These are phyloP conservation scores for Penicillium atrosanguineum DNA, from an alignment of 495 filamentous ascomycete species.

Conservation along the genomic window DNA sequence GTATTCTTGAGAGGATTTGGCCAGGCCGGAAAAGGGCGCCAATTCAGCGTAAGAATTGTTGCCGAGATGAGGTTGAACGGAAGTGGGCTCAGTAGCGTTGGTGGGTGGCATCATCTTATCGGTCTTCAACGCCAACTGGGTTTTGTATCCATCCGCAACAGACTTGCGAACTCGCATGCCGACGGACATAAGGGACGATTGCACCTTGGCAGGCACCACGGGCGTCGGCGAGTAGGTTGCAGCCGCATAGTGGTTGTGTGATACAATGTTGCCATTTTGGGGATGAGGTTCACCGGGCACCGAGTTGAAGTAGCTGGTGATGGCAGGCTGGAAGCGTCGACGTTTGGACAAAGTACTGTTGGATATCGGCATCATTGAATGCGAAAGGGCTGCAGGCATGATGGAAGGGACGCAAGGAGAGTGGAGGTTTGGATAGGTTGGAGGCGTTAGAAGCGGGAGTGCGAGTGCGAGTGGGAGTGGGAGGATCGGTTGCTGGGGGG, in stretches of 20 bases:
- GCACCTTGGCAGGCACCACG: slow-evolving; percentile 59
- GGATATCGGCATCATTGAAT: slow-evolving; percentile 13
- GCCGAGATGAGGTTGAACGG: slow-evolving; percentile 12
- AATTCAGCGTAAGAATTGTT: slow-evolving; percentile 50
- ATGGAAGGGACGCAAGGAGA: slow-evolving; percentile 1
- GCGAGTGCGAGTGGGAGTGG: no score
- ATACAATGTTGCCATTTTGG: slow-evolving; percentile 20
- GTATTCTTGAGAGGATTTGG: slow-evolving; percentile 45
- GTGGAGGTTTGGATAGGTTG: slow-evolving; percentile 1
- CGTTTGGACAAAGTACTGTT: slow-evolving; percentile 37
- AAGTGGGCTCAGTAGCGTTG: slow-evolving; percentile 16
- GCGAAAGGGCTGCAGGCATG: slow-evolving; percentile 14
- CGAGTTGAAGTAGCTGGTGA: slow-evolving; percentile 42
- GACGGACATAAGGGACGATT: slow-evolving; percentile 77
- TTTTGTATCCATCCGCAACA: slow-evolving; percentile 90
- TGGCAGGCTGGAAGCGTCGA: slow-evolving; percentile 46
- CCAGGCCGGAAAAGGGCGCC: slow-evolving; percentile 72
- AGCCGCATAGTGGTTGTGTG: slow-evolving; percentile 43
- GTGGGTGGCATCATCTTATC: slow-evolving; percentile 24
- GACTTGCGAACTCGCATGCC: slow-evolving; percentile 93
- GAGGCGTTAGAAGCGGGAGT: not conserved
- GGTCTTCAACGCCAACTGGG: slow-evolving; percentile 35
- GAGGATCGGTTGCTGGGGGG: slow-evolving; percentile 6
- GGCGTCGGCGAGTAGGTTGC: slow-evolving; percentile 44
- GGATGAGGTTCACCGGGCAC: slow-evolving; percentile 12